A percentile compares a stretch with the other conserved stretches of the same genome.
Evolutionary conservation across 73 alveolate genomes (phyloP).

Genomic region (Tetrahymena borealis): DNA sequence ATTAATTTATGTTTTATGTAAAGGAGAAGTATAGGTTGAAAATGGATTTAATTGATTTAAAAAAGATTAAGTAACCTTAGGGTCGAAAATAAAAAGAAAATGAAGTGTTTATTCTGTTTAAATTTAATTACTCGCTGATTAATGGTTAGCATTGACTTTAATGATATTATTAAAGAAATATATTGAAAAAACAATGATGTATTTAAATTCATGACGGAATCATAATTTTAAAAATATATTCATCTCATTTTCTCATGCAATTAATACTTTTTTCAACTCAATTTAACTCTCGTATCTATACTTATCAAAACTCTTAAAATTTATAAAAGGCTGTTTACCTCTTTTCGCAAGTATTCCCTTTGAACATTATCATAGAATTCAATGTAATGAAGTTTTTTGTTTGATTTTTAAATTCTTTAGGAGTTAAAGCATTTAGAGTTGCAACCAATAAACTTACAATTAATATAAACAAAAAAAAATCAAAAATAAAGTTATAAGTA

Average conservation of each 20-base stretch:
- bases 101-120: too few relatives aligned
- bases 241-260: background rate
- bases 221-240: background rate
- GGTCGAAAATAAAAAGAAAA: too few relatives aligned
- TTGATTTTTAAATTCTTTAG: background rate
- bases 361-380: background rate
- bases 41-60: too few relatives aligned
- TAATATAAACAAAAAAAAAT: background rate
- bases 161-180: background rate
- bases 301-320: background rate
- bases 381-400: background rate
- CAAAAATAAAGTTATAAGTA: background rate
- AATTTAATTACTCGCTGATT: background rate
- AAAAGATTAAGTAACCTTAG: too few relatives aligned
- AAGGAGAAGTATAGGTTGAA: background rate
- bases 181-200: background rate
- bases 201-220: background rate
- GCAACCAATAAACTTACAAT: background rate
- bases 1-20: background rate
- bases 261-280: background rate
- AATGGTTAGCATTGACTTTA: background rate
- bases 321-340: background rate
- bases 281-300: background rate
- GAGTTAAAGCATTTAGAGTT: too few relatives aligned
- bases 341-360: background rate